Evolutionary conservation across 306 rosid species (phyloP).

Genomic region (Quercus agrifolia): DNA sequence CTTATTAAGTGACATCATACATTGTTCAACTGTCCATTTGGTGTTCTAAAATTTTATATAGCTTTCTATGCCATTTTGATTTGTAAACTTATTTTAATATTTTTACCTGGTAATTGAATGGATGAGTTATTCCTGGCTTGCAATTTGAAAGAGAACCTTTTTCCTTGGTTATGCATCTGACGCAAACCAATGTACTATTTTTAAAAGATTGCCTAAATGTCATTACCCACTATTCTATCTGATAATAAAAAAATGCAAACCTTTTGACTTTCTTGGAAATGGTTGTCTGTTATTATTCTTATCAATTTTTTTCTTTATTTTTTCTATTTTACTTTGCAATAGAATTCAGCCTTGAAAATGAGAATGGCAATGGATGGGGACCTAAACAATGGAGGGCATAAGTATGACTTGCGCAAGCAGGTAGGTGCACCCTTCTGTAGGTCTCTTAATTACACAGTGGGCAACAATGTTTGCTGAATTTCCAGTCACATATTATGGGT

Average conservation of each 20-base stretch:
- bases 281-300: no score
- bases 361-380: conserved; percentile 11
- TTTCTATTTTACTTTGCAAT: conserved; percentile 12
- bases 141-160: neutral
- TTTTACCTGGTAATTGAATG: no score
- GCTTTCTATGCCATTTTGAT: no score
- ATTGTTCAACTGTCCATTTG: no score
- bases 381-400: conserved; percentile 36
- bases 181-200: neutral
- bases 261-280: neutral
- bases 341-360: conserved; percentile 48
- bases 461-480: neutral
- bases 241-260: neutral
- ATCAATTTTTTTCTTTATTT: no score
- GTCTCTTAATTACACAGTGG: neutral
- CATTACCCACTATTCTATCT: no score
- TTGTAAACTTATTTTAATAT: no score
- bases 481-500: neutral
- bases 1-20: no score
- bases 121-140: neutral
- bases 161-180: neutral
- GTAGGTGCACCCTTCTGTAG: conserved; percentile 27
- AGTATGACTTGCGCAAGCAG: conserved; percentile 56
- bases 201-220: no score
- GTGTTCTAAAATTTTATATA: no score